A percentile compares a stretch with the other conserved stretches of the same genome.
phyloP scores from a whole-genome alignment of 257 asterid genomes.

The Solanum commersonii region DNA sequence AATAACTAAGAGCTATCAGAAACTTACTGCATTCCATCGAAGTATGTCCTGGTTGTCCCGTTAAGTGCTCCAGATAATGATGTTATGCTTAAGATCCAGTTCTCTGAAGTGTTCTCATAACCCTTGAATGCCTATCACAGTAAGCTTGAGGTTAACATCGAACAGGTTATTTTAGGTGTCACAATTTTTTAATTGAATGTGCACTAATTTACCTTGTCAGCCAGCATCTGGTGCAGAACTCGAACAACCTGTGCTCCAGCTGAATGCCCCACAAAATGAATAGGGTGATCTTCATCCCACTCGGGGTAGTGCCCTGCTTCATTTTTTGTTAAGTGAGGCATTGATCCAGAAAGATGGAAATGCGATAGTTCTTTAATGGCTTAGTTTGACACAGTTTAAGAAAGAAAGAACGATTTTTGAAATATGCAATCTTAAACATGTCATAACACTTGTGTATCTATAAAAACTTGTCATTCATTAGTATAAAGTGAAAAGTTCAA shows the following conservation, averaged over 20 bases:
- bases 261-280: conserved; percentile 93
- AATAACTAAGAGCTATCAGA: background rate
- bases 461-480: background rate
- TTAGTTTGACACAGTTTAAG: background rate
- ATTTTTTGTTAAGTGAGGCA: background rate
- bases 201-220: conserved; percentile 52
- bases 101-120: conserved; percentile 59
- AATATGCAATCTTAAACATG: background rate
- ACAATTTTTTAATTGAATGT: background rate
- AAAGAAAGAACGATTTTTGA: background rate
- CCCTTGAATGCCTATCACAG: conserved; percentile 62
- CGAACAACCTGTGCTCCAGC: conserved; percentile 91
- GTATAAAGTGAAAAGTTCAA: background rate
- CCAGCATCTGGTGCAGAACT: conserved; percentile 92
- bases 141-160: background rate
- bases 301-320: conserved; percentile 69
- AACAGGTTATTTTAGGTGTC: background rate
- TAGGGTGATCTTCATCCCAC: conserved; percentile 91
- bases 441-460: background rate
- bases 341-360: background rate
- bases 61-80: conserved; percentile 97
- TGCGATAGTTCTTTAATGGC: background rate
- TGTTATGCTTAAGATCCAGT: conserved; percentile 85
- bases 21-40: conserved; percentile 91
- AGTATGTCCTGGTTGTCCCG: conserved; percentile 84